A percentile compares a stretch with the other conserved stretches of the same genome.
phyloP scores from a whole-genome alignment of 305 asterid genomes.

The Rubia balearica region DNA sequence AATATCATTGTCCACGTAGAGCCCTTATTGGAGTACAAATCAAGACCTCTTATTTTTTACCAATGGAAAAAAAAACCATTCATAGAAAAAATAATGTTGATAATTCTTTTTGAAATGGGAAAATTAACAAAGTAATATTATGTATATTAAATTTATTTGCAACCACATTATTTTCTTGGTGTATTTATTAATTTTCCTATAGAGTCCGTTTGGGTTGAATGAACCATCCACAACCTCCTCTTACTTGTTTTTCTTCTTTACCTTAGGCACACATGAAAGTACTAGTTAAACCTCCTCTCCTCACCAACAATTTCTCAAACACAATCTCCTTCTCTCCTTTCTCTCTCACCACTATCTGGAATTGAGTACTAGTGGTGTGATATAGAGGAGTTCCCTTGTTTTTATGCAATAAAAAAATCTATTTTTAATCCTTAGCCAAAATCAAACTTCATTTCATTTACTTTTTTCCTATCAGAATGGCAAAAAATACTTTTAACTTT shows the following conservation, averaged over 20 bases:
- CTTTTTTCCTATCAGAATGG: not conserved
- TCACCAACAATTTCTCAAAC: constrained; percentile 32
- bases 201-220: not conserved
- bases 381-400: too few relatives aligned
- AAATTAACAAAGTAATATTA: too few relatives aligned
- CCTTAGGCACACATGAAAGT: constrained; percentile 51
- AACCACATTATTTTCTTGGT: not conserved
- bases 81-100: too few relatives aligned
- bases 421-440: too few relatives aligned
- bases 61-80: too few relatives aligned
- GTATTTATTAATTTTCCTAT: not conserved
- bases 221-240: constrained; percentile 8
- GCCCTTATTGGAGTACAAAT: too few relatives aligned
- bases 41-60: too few relatives aligned
- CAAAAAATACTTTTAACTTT: constrained; percentile 28
- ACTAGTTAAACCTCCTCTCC: constrained; percentile 49
- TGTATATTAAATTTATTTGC: too few relatives aligned
- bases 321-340: constrained; percentile 15
- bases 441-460: not conserved
- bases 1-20: too few relatives aligned
- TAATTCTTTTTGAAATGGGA: too few relatives aligned
- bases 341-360: constrained; percentile 6
- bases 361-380: constrained; percentile 11
- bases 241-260: constrained; percentile 33
- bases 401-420: constrained; percentile 26